These are phyloP conservation scores for Tetratostichococcus sp. DNA, from an alignment of 139 green algal genomes.

Conservation along the genomic window DNA sequence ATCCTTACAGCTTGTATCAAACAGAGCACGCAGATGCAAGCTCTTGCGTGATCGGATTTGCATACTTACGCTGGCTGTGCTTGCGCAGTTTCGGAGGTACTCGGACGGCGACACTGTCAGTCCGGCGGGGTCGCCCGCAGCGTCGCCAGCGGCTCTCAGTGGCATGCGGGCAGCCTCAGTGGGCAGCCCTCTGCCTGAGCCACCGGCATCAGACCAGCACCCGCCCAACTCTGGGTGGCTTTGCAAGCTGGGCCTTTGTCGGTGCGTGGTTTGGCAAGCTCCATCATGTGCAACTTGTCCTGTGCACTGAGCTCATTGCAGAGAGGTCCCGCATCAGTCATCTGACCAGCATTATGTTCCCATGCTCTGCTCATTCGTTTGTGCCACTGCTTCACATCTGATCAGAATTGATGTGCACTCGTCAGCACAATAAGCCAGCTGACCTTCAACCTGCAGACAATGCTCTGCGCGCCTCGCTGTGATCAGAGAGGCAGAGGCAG, in stretches of 20 bases:
- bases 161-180: background rate
- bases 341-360: no score
- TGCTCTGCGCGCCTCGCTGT: slow-evolving; percentile 14
- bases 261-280: background rate
- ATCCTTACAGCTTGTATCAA: no score
- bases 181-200: background rate
- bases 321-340: no score
- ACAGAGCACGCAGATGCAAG: no score
- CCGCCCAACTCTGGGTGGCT: slow-evolving; percentile 20
- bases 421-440: no score
- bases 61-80: no score
- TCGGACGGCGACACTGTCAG: slow-evolving; percentile 7
- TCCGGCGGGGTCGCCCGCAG: background rate
- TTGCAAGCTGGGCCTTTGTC: slow-evolving; percentile 44
- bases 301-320: no score
- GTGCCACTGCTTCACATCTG: no score
- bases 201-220: slow-evolving; percentile 2
- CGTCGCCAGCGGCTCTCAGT: background rate
- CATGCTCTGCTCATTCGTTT: no score
- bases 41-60: no score
- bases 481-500: background rate
- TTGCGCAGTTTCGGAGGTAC: background rate
- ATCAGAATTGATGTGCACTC: no score
- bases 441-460: background rate
- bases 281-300: no score